Evolutionary conservation across 179 eudicot genomes (phyloP).

Genomic region (Silene coronaria): DNA sequence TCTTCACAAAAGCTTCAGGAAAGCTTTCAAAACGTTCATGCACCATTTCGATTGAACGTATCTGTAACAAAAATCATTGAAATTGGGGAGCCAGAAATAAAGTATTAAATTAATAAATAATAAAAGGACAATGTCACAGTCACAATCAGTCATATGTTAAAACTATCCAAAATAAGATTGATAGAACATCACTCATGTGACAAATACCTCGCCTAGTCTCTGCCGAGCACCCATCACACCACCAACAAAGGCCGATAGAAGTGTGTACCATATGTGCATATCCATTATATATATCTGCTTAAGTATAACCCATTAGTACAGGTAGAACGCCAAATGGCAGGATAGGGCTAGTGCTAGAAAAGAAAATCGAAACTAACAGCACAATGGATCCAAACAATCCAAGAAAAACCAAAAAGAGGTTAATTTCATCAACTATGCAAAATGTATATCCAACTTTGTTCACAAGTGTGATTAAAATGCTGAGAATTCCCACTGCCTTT

Average conservation of each 20-base stretch:
- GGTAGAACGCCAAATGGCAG: neutral
- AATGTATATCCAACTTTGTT: neutral
- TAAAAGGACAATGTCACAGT: neutral
- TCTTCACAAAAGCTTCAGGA: constrained; percentile 85
- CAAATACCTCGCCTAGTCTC: constrained; percentile 84
- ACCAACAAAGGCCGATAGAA: constrained; percentile 88
- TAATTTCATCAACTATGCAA: neutral
- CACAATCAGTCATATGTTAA: no score
- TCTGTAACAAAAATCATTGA: constrained; percentile 37
- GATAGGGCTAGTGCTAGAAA: neutral
- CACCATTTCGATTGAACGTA: constrained; percentile 92
- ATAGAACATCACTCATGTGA: neutral
- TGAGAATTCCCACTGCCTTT: neutral
- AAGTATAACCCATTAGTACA: neutral
- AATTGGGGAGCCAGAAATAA: neutral
- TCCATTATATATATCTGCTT: constrained; percentile 94
- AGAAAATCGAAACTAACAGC: neutral
- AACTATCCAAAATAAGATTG: no score
- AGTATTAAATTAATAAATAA: neutral
- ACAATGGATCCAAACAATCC: neutral
- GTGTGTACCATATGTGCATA: constrained; percentile 83
- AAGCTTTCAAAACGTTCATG: constrained; percentile 98
- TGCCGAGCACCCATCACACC: constrained; percentile 97
- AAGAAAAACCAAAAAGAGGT: neutral
- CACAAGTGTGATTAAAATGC: neutral